Percentiles rank a stretch among this genome's conserved stretches.
phyloP scores from a whole-genome alignment of 2,329 filamentous ascomycete species.

The Aspergillus amoenus region DNA sequence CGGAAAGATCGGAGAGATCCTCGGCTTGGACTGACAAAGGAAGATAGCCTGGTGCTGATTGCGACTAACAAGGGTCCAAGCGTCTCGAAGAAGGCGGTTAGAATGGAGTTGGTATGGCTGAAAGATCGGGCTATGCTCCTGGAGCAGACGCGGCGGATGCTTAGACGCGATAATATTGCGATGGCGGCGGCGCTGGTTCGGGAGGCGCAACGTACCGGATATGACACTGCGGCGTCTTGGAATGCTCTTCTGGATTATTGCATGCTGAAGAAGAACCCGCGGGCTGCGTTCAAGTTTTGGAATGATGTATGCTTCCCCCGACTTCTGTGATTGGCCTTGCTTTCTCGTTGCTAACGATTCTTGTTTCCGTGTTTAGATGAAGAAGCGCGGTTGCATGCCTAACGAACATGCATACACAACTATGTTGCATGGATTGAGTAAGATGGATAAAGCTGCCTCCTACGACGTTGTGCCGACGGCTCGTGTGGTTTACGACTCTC shows the following conservation, averaged over 20 bases:
- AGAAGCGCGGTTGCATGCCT: slow-evolving; percentile 80
- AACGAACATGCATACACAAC: slow-evolving; percentile 82
- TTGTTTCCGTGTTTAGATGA: slow-evolving; percentile 65
- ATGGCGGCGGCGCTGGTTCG: slow-evolving; percentile 70
- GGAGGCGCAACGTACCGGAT: slow-evolving; percentile 61
- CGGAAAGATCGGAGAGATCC: neutral
- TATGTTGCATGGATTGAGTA: slow-evolving; percentile 72
- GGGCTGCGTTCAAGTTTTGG: slow-evolving; percentile 73
- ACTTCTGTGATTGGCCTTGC: neutral
- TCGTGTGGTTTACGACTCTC: slow-evolving; percentile 70
- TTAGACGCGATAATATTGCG: slow-evolving; percentile 60
- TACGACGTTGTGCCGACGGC: slow-evolving; percentile 66
- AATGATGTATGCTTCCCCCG: slow-evolving; percentile 66
- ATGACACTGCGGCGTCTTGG: slow-evolving; percentile 75
- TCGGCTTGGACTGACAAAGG: neutral
- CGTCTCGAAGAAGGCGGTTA: slow-evolving; percentile 8
- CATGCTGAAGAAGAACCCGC: slow-evolving; percentile 60
- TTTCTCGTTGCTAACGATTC: slow-evolving; percentile 11
- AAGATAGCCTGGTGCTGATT: slow-evolving; percentile 15
- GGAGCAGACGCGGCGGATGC: slow-evolving; percentile 61
- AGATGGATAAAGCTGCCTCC: slow-evolving; percentile 52
- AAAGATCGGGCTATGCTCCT: slow-evolving; percentile 72
- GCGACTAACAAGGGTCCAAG: slow-evolving; percentile 11
- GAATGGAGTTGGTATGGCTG: slow-evolving; percentile 62
- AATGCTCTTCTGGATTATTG: slow-evolving; percentile 78